phyloP scores from a whole-genome alignment of 305 asterid species.

The Solanum hybrid region DNA sequence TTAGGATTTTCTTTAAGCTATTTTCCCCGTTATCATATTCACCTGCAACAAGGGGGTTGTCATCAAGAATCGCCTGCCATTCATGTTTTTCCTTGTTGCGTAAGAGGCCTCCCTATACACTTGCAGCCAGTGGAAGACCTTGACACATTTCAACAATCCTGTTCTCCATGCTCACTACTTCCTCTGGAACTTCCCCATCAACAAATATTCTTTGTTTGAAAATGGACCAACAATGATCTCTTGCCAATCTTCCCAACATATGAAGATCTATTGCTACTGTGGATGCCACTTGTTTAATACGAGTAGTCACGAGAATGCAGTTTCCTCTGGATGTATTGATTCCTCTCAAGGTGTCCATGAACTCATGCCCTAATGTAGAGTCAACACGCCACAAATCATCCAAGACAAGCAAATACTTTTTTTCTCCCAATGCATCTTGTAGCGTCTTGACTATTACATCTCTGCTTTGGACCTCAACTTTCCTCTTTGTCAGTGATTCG shows the following conservation, averaged over 20 bases:
- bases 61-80: neutral
- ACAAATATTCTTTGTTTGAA: neutral
- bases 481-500: neutral
- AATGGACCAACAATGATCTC: conserved; percentile 1
- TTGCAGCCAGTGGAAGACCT: conserved; percentile 1
- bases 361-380: neutral
- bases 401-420: neutral
- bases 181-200: neutral
- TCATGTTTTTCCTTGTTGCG: neutral
- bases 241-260: neutral
- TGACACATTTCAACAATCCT: neutral
- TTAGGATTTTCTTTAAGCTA: neutral
- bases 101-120: neutral
- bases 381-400: conserved; percentile 11
- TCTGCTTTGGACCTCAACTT: neutral
- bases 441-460: neutral
- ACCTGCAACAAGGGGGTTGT: neutral
- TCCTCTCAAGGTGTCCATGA: neutral
- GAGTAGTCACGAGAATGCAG: conserved; percentile 8
- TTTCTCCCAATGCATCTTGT: neutral
- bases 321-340: neutral
- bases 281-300: neutral
- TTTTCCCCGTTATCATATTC: neutral
- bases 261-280: neutral
- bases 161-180: neutral